phyloP scores from a whole-genome alignment of 768 basidiomycete species.

The Strobilomyces echinocephalus region DNA sequence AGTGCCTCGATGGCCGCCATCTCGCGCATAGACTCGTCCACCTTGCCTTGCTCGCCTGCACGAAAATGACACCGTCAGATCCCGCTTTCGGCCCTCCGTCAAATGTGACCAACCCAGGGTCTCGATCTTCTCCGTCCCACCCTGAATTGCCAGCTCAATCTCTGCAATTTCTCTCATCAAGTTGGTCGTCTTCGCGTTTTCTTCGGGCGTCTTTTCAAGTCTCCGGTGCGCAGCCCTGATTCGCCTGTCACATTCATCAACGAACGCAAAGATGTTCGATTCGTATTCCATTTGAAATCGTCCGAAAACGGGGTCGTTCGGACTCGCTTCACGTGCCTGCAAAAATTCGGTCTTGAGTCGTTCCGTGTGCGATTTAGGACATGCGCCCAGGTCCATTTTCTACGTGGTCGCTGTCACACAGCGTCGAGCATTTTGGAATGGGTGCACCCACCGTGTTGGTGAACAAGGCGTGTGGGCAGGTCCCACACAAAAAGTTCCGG shows the following conservation, averaged over 20 bases:
- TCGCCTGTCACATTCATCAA: conserved; percentile 96
- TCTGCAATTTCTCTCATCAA: conserved; percentile 99
- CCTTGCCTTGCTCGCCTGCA: conserved; percentile 94
- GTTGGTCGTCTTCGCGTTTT: conserved; percentile 98
- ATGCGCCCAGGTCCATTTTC: conserved; percentile 99
- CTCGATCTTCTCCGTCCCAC: conserved; percentile 98
- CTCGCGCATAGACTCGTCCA: conserved; percentile 98
- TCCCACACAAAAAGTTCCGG: conserved; percentile 95
- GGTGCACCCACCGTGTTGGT: conserved; percentile 82
- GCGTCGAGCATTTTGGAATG: neutral
- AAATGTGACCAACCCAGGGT: conserved; percentile 57
- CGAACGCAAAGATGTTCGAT: conserved; percentile 90
- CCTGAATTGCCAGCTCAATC: conserved; percentile 97
- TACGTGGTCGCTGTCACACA: conserved; percentile 6
- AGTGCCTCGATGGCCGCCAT: conserved; percentile 96
- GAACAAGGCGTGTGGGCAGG: conserved; percentile 96
- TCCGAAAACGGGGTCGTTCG: conserved; percentile 75
- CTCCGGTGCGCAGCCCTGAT: conserved; percentile 91
- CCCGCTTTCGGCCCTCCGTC: conserved; percentile 2
- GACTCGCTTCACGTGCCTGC: conserved; percentile 69
- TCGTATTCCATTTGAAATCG: conserved; percentile 96
- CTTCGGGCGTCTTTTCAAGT: conserved; percentile 98
- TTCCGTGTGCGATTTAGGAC: conserved; percentile 94
- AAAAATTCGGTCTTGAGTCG: conserved; percentile 88
- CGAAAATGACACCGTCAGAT: neutral